These are phyloP conservation scores for Boletus insuetus DNA, from an alignment of 768 basidiomycete genomes.

Conservation along the genomic window DNA sequence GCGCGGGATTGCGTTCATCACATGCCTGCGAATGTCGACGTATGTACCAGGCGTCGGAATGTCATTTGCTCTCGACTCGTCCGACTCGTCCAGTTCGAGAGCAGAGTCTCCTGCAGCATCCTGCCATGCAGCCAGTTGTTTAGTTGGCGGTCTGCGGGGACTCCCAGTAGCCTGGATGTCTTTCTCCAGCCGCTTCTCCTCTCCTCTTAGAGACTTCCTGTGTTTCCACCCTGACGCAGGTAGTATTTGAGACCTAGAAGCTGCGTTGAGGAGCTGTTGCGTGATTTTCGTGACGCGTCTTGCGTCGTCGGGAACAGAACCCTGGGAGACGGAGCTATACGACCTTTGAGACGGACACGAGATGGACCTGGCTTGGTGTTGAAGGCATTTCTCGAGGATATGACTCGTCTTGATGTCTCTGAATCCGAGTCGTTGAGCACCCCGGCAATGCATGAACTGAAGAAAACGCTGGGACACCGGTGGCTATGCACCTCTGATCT, in stretches of 20 bases:
- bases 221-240: conserved; percentile 37
- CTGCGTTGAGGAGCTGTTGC: conserved; percentile 35
- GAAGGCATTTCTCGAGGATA: conserved; percentile 10
- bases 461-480: conserved; percentile 17
- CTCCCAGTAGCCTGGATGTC: conserved; percentile 14
- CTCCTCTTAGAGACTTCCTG: conserved; percentile 35
- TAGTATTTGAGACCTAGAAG: conserved; percentile 24
- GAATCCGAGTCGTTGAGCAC: conserved; percentile 15
- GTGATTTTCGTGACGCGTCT: conserved; percentile 20
- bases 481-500: conserved; percentile 23
- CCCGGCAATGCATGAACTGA: conserved; percentile 31
- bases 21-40: conserved; percentile 51
- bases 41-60: conserved; percentile 45
- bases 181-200: conserved; percentile 37
- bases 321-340: not conserved
- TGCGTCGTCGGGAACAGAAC: conserved; percentile 2
- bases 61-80: conserved; percentile 7
- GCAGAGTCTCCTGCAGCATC: conserved; percentile 16
- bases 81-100: conserved; percentile 10
- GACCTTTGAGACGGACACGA: not conserved
- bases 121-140: conserved; percentile 26
- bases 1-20: not conserved
- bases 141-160: conserved; percentile 19
- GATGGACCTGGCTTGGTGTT: not conserved
- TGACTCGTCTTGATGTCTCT: conserved; percentile 15